A percentile compares a stretch with the other conserved stretches of the same genome.
Conservation (phyloP, 139 green algal genomes). For the Limnomonas spitsbergensis region DNA sequence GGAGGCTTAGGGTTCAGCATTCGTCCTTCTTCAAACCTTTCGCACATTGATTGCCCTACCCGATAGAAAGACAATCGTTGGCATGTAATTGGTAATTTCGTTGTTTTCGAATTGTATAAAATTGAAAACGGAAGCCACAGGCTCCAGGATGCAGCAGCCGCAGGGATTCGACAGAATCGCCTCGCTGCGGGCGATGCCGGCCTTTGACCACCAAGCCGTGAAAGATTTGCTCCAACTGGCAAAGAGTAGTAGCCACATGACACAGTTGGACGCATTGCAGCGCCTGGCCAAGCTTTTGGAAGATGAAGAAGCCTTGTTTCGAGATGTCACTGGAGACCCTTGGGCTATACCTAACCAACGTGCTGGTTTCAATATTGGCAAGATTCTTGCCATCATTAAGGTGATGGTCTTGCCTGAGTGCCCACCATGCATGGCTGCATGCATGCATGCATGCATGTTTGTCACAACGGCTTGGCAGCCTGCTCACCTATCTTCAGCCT, state of each 20-base stretch:
- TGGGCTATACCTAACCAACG: constrained; percentile 5
- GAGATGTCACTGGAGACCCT: constrained; percentile 8
- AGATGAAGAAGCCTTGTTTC: neutral
- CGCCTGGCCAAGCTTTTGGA: neutral
- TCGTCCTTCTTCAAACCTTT: no score
- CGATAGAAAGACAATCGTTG: no score
- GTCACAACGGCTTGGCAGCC: neutral
- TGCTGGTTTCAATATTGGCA: neutral
- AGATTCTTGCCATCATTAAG: constrained; percentile 19
- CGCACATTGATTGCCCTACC: no score
- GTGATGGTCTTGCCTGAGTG: neutral
- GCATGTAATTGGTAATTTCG: no score
- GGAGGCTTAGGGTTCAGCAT: no score
- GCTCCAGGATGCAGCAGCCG: no score
- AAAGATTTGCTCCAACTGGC: neutral
- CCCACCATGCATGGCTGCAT: neutral
- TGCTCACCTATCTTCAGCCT: neutral
- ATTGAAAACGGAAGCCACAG: no score
- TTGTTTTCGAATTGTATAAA: no score
- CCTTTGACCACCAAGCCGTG: neutral
- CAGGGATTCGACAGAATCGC: no score
- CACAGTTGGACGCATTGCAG: neutral
- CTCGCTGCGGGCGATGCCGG: no score
- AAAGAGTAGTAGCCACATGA: neutral
- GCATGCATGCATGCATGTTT: neutral